These are phyloP conservation scores for Tagetes erecta DNA, from an alignment of 129 eudicot genomes.

Conservation along the genomic window DNA sequence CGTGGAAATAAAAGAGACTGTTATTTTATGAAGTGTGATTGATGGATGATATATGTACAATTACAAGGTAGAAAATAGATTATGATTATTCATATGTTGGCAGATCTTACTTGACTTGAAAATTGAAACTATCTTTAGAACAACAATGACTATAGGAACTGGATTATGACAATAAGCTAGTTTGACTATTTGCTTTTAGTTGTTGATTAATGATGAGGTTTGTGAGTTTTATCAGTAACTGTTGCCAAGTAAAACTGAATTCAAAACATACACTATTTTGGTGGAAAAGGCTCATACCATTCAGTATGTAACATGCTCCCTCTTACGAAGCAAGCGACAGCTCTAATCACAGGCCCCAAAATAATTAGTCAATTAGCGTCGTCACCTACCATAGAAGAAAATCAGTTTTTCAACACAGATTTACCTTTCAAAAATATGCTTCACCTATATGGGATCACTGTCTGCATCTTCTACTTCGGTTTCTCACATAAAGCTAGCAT, in stretches of 20 bases:
- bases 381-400: too few relatives aligned
- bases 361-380: too few relatives aligned
- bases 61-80: conserved; percentile 18
- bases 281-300: too few relatives aligned
- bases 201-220: neutral
- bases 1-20: conserved; percentile 28
- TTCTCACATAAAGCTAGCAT: conserved; percentile 65
- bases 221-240: neutral
- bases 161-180: neutral
- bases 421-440: too few relatives aligned
- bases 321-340: too few relatives aligned
- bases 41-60: conserved; percentile 10
- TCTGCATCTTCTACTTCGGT: conserved; percentile 40
- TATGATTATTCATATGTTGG: neutral
- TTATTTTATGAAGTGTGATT: conserved; percentile 2
- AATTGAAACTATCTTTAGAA: conserved; percentile 1
- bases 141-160: neutral
- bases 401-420: too few relatives aligned
- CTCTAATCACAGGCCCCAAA: too few relatives aligned
- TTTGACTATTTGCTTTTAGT: neutral
- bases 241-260: too few relatives aligned
- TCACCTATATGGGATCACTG: conserved; percentile 22
- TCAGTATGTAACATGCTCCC: too few relatives aligned
- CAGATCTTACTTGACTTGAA: conserved; percentile 21
- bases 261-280: too few relatives aligned